These are phyloP conservation scores for Psilocybe tampanensis DNA, from an alignment of 768 basidiomycete genomes.

Conservation along the genomic window DNA sequence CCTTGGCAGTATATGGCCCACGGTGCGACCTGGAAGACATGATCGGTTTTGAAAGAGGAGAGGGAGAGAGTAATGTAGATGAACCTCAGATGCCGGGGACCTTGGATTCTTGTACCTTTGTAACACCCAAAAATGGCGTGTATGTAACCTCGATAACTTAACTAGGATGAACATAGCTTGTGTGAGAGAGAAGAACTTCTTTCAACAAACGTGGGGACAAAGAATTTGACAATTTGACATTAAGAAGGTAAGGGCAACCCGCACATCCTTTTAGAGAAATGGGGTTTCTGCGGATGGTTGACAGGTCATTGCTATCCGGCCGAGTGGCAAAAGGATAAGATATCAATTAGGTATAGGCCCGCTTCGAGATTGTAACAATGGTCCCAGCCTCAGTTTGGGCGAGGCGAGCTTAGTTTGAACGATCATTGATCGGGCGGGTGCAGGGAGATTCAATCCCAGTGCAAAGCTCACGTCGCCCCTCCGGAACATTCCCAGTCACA, in stretches of 20 bases:
- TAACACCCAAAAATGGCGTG: conserved; percentile 18
- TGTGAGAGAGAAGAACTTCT: conserved; percentile 20
- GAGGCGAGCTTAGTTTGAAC: no score
- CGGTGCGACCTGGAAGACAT: conserved; percentile 33
- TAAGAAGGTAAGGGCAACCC: conserved; percentile 21
- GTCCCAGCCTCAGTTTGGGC: no score
- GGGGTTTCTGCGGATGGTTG: conserved; percentile 43
- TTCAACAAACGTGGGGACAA: conserved; percentile 26
- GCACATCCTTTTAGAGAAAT: conserved; percentile 29
- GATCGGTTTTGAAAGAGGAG: conserved; percentile 16
- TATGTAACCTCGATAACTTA: conserved; percentile 26
- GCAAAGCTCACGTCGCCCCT: no score
- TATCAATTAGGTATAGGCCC: no score
- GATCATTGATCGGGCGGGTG: no score
- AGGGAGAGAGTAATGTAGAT: conserved; percentile 10
- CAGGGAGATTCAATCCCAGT: no score
- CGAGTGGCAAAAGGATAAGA: no score
- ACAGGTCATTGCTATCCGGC: conserved; percentile 24
- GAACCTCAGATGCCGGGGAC: conserved; percentile 4
- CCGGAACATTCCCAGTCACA: no score
- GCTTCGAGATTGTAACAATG: conserved; percentile 1
- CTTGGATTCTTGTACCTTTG: conserved; percentile 19
- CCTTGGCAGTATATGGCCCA: conserved; percentile 27
- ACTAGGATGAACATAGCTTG: conserved; percentile 27
- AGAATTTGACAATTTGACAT: conserved; percentile 28